These are phyloP conservation scores for Chlorella ohadii DNA, from an alignment of 139 green algal genomes.

Conservation along the genomic window DNA sequence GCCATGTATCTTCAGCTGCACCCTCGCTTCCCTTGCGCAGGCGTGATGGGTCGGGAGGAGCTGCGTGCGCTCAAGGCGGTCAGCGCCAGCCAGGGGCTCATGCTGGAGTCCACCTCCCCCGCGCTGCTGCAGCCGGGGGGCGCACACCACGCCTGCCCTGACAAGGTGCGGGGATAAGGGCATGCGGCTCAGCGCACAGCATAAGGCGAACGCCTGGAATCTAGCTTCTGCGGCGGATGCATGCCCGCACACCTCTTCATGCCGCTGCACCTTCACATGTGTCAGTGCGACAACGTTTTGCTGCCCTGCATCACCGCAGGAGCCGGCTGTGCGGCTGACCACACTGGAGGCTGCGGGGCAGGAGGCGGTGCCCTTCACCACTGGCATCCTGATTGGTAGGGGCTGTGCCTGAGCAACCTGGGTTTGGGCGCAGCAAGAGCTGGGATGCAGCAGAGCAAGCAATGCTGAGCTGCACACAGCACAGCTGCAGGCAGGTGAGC, in stretches of 20 bases:
- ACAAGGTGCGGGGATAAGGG: slow-evolving; percentile 65
- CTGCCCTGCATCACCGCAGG: too few relatives aligned
- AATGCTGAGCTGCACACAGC: too few relatives aligned
- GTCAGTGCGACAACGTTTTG: too few relatives aligned
- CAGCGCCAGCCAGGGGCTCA: slow-evolving; percentile 84
- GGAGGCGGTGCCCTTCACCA: slow-evolving; percentile 81
- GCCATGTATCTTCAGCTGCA: too few relatives aligned
- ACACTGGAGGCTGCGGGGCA: slow-evolving; percentile 74
- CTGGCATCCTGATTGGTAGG: slow-evolving; percentile 78
- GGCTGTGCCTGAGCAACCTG: not conserved
- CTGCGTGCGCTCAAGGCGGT: slow-evolving; percentile 50
- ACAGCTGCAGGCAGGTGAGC: not conserved
- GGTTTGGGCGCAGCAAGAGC: too few relatives aligned
- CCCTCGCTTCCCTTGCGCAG: too few relatives aligned
- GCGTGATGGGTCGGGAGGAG: slow-evolving; percentile 37
- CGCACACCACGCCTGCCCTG: slow-evolving; percentile 80
- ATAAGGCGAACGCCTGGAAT: too few relatives aligned
- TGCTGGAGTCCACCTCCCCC: slow-evolving; percentile 78
- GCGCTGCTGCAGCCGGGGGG: slow-evolving; percentile 61
- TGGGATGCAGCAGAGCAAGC: too few relatives aligned
- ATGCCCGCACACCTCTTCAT: too few relatives aligned
- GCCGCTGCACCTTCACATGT: too few relatives aligned
- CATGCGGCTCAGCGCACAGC: too few relatives aligned
- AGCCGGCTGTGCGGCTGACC: slow-evolving; percentile 60
- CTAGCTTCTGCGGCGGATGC: too few relatives aligned